Evolutionary conservation across 2,329 filamentous ascomycete species (phyloP), one percentile per base, ranked within the genome.

Genomic region (Pyrenophora teres): DNA sequence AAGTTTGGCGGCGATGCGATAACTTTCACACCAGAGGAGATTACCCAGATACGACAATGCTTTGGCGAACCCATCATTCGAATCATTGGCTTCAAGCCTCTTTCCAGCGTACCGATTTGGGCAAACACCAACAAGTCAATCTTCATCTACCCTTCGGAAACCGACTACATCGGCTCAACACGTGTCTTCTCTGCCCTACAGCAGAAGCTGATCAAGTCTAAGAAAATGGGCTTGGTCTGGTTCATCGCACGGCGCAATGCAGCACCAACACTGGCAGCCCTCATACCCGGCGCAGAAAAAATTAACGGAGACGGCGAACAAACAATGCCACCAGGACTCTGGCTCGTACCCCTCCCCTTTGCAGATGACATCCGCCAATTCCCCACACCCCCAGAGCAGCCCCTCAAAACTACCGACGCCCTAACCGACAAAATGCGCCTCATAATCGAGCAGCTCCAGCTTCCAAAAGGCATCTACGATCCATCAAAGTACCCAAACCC

Each of bases 1-100:
- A 97, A 94, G 65, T 97, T 97, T 68, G 94, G 93, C 10, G 92
- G 91, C 33, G 90, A 96, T 60, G 91, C 91, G 40, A 85, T 99
- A 40, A 83, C 88, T 41, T 99, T 99, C 71, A 87, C 87, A 0
- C 83, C 87, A 0, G 92, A 97, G 30, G 93, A 99, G 71, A 85
- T 93, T 54, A 87, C 87, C 51, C 77, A 82, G 16, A 80, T 99
- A 52, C 87, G 87, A 55, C 79, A 90, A 60, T 71, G 69, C 46
- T 96, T 96, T 64, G 93, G 92, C 2, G 81, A 88, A 1, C 90
- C 91, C 0, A 80, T 90, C 10, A 88, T 99, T 50, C 87, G 92
- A 4, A 88, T 99, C 59, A 88, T 99, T 50, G 94, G 94, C 5
- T 99, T 99, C 81, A 99, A 97, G 70, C 85, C 90, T 6, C 79